A percentile compares a stretch with the other conserved stretches of the same genome.
These are phyloP conservation scores for Cercospora sp. DNA, from an alignment of 2,329 filamentous ascomycete genomes.

Conservation along the genomic window DNA sequence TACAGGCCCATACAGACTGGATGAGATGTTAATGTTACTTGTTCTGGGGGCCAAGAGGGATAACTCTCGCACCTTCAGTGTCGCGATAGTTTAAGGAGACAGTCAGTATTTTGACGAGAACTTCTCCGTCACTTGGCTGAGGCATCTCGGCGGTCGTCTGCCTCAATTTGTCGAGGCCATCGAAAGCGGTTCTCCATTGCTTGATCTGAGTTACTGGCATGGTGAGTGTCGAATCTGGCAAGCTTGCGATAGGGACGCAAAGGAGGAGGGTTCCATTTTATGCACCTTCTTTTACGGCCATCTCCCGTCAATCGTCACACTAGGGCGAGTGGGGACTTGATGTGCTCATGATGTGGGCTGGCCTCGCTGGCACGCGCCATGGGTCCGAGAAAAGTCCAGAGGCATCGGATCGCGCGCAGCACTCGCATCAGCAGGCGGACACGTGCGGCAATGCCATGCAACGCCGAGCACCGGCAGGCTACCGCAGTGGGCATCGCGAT, in stretches of 20 bases:
- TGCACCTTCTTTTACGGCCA: not conserved
- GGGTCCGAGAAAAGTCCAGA: not conserved
- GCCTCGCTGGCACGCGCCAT: not conserved
- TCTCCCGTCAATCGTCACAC: not conserved
- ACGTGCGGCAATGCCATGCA: not conserved
- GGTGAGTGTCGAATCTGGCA: not conserved
- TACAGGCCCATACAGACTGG: constrained; percentile 66
- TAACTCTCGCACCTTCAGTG: constrained; percentile 42
- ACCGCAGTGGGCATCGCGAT: not conserved
- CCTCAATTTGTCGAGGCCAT: constrained; percentile 47
- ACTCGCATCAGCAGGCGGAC: not conserved
- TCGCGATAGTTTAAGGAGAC: constrained; percentile 59
- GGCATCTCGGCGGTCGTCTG: constrained; percentile 41
- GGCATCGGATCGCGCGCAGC: not conserved
- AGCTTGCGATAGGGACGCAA: not conserved
- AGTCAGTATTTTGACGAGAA: constrained; percentile 54
- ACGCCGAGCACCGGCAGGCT: not conserved
- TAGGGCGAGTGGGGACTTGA: not conserved
- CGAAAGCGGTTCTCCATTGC: constrained; percentile 45
- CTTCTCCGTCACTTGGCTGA: constrained; percentile 44
- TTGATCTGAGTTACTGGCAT: constrained; percentile 19
- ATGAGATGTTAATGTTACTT: not conserved
- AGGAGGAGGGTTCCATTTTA: not conserved
- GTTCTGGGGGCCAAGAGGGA: no score
- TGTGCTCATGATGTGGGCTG: not conserved